Base-by-base conservation (phyloP, 805 yeast genomes). In the Tetrapisispora taiwanensis region DNA sequence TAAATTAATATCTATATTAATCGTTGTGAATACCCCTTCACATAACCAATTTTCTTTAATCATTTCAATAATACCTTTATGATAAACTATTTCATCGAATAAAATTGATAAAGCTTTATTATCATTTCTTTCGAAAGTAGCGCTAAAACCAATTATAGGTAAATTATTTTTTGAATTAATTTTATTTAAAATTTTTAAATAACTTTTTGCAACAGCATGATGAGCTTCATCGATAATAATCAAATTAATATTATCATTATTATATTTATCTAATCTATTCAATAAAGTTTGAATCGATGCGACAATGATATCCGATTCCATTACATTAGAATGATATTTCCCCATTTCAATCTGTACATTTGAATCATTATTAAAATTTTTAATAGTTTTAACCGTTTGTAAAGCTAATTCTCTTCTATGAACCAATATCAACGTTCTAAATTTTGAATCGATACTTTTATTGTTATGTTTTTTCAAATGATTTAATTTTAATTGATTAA, bases 171-270 rank as follows among this genome's bases (percentile, higher is more conserved):
- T 49, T 3, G 81, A 80, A 0, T 68, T 67, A 53, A 89, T 86
- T 54, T 84, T 70, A 3, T 68, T 59, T 42, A 86, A 58, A 1
- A 88, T 70, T 27, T 71, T 69, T 15, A 63, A 37, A 67, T 89
- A 90, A 1, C 88, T 71, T 14, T 60, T 56, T 0, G 95, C 87
- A 1, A 84, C 83, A 0, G 95, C 81, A 62, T 89, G 97, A 57
- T 89, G 97, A 34, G 95, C 94, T 59, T 89, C 97, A 63, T 89
- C 97, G 2, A 89, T 69, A 18, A 89, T 78, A 15, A 90, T 74
- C 28, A 88, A 69, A 56, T 85, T 82, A 12, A 62, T 49, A n/a
- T 75, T 74, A 2, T 44, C 40, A 0, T 89, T 81, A 44, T 75
- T 61, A 53, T 80, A 83, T 39, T 67, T 62, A 1, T 63, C 62